Conservation (phyloP, 2,329 filamentous ascomycete species). For the Acephala macrosclerotiorum region DNA sequence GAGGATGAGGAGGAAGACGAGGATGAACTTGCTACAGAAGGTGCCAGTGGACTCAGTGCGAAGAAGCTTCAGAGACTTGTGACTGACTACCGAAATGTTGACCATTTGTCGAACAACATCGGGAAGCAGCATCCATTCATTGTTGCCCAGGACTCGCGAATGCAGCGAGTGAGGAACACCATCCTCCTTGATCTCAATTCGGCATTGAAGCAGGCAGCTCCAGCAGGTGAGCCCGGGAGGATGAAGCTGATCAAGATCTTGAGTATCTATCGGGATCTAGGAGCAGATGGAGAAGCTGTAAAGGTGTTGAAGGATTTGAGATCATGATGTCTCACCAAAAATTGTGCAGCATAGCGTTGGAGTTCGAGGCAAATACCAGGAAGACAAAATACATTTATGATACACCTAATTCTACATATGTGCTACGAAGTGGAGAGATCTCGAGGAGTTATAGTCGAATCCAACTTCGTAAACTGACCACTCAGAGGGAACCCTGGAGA, state of each 20-base stretch:
- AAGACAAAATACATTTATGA: conserved; percentile 42
- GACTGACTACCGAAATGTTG: conserved; percentile 64
- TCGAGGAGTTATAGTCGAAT: conserved; percentile 61
- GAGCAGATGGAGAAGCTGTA: conserved; percentile 64
- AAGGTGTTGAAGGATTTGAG: conserved; percentile 51
- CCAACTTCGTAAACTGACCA: conserved; percentile 74
- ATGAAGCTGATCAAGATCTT: conserved; percentile 60
- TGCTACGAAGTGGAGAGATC: conserved; percentile 56
- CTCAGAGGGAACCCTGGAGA: conserved; percentile 87
- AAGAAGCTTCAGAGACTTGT: conserved; percentile 59
- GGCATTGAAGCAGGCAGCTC: conserved; percentile 64
- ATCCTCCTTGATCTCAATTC: conserved; percentile 70
- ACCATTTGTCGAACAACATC: conserved; percentile 56
- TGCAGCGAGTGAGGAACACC: conserved; percentile 65
- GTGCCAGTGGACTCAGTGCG: conserved; percentile 40
- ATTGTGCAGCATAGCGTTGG: conserved; percentile 52
- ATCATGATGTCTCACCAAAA: conserved; percentile 31
- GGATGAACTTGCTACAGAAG: conserved; percentile 35
- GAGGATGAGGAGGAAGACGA: conserved; percentile 49
- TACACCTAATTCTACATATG: conserved; percentile 49
- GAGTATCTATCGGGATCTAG: conserved; percentile 67
- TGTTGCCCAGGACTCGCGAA: conserved; percentile 59
- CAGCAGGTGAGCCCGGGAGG: conserved; percentile 47
- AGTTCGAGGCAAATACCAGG: conserved; percentile 46
- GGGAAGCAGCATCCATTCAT: conserved; percentile 70